Evolutionary conservation across 345 rosid genomes (phyloP).

Genomic region (Angophora floribunda): DNA sequence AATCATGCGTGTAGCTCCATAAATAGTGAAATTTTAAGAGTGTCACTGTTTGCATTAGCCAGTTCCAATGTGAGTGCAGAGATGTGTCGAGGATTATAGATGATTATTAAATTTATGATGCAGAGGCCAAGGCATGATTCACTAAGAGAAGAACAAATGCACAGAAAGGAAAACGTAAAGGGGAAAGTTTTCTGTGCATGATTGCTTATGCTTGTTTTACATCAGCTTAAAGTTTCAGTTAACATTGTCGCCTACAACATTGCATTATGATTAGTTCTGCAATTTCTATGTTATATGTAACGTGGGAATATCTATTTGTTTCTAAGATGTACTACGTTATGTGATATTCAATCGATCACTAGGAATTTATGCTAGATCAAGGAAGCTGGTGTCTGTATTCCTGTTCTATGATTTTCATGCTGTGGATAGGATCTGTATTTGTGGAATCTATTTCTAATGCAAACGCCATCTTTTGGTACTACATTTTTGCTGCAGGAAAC

Average conservation of each 20-base stretch:
- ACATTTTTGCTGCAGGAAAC: too few relatives aligned
- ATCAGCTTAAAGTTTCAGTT: neutral
- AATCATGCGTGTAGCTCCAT: neutral
- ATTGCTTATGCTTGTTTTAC: neutral
- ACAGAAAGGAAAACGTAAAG: neutral
- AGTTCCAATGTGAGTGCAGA: neutral
- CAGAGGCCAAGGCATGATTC: neutral
- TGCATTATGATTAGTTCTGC: neutral
- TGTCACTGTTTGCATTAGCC: neutral
- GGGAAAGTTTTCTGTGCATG: neutral
- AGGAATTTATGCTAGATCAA: neutral
- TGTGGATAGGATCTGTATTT: too few relatives aligned
- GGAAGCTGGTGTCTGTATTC: neutral
- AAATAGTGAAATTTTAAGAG: neutral
- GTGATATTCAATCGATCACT: accelerated
- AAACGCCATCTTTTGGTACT: too few relatives aligned
- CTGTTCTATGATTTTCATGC: accelerated
- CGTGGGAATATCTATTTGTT: neutral
- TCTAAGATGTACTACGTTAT: neutral
- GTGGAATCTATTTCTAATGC: too few relatives aligned
- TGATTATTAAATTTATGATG: neutral
- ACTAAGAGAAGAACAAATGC: neutral
- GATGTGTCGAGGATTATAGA: neutral
- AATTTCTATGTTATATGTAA: neutral
- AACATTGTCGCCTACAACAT: accelerated